Percentiles rank a stretch among this genome's conserved stretches.
These are phyloP conservation scores for Podaxis pistillaris DNA, from an alignment of 768 basidiomycete species.

Conservation along the genomic window DNA sequence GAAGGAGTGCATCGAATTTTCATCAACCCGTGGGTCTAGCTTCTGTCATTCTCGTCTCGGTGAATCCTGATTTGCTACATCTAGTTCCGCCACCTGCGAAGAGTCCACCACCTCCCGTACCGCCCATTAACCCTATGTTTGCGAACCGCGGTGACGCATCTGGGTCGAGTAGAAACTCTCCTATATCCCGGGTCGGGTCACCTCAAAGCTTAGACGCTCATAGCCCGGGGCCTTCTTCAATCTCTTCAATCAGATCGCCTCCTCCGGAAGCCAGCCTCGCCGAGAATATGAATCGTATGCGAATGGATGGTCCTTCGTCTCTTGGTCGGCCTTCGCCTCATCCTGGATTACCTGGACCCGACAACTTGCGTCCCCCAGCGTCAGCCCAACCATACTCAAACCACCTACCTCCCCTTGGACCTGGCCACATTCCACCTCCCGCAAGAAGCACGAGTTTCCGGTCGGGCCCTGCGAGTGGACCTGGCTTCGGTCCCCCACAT, in stretches of 20 bases:
- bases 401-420: conserved; percentile 29
- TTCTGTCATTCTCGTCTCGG: neutral
- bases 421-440: conserved; percentile 36
- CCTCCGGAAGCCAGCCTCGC: conserved; percentile 13
- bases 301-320: conserved; percentile 12
- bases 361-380: conserved; percentile 22
- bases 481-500: conserved; percentile 24
- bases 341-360: conserved; percentile 14
- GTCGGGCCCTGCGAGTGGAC: conserved; percentile 24
- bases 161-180: conserved; percentile 9
- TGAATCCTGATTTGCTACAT: neutral
- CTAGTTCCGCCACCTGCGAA: conserved; percentile 59
- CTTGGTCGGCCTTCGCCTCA: conserved; percentile 3
- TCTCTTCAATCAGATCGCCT: conserved; percentile 6
- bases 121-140: conserved; percentile 38
- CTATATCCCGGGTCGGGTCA: conserved; percentile 2
- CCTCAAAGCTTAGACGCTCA: conserved; percentile 17
- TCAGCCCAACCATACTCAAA: conserved; percentile 33
- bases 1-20: conserved; percentile 82
- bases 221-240: conserved; percentile 13
- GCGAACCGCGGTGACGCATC: conserved; percentile 2
- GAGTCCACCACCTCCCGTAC: conserved; percentile 67
- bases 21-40: conserved; percentile 60
- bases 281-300: conserved; percentile 12
- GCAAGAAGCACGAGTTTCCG: conserved; percentile 34